Evolutionary conservation across 1,284 basidiomycete genomes (phyloP).

Genomic region (Malassezia psittaci): DNA sequence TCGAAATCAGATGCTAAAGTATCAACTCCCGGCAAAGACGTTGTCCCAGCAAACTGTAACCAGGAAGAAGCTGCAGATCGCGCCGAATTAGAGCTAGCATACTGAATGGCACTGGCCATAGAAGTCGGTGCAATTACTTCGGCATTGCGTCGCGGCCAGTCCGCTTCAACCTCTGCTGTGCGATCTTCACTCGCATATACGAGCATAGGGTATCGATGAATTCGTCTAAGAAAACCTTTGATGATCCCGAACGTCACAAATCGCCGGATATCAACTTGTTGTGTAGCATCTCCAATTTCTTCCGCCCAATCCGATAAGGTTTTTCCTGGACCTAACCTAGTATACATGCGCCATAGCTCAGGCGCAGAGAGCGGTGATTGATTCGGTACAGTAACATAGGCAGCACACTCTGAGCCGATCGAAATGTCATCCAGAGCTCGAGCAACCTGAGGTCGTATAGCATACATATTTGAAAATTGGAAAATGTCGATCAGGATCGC

Average conservation of each 20-base stretch:
- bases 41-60: conserved; percentile 1
- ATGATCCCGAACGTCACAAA: conserved; percentile 99
- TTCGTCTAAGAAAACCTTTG: conserved; percentile 85
- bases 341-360: conserved; percentile 70
- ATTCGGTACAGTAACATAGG: conserved; percentile 73
- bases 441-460: conserved; percentile 69
- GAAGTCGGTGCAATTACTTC: conserved; percentile 3
- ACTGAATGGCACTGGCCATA: not conserved
- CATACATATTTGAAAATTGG: conserved; percentile 88
- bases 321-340: conserved; percentile 69
- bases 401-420: conserved; percentile 75
- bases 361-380: conserved; percentile 30
- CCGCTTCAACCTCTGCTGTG: conserved; percentile 3
- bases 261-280: conserved; percentile 78
- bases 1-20: not conserved
- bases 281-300: conserved; percentile 53
- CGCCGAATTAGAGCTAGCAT: not conserved
- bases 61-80: conserved; percentile 1
- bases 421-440: conserved; percentile 71
- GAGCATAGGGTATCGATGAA: conserved; percentile 85
- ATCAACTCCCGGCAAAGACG: not conserved
- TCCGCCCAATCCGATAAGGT: conserved; percentile 86
- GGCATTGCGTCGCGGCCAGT: conserved; percentile 1
- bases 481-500: conserved; percentile 94
- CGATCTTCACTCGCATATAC: conserved; percentile 11